Conservation (phyloP, 352 stramenopile genomes). For the Pythium insidiosum region DNA sequence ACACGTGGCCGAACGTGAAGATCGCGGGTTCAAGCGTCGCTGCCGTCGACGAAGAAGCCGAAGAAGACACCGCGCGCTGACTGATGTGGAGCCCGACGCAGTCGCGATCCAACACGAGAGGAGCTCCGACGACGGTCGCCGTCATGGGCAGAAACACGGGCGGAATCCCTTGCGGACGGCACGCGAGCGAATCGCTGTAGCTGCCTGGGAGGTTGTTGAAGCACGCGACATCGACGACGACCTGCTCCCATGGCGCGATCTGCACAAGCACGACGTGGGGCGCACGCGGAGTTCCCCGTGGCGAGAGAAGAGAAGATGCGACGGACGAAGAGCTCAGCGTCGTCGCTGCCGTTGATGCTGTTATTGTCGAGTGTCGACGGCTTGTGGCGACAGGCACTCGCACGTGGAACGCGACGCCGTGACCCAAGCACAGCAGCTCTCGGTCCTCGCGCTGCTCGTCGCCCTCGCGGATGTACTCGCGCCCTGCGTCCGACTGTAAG, state of each 20-base stretch:
- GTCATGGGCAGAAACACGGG: constrained; percentile 53
- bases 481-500: constrained; percentile 49
- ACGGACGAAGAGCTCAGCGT: background rate
- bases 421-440: constrained; percentile 30
- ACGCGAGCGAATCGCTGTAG: constrained; percentile 61
- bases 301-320: too few relatives aligned
- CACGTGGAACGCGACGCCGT: constrained; percentile 47
- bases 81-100: constrained; percentile 50
- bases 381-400: background rate
- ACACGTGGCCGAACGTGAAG: constrained; percentile 38
- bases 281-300: too few relatives aligned
- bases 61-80: background rate
- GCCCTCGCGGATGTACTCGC: constrained; percentile 31
- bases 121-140: constrained; percentile 44
- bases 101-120: constrained; percentile 47
- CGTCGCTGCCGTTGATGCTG: background rate
- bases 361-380: too few relatives aligned
- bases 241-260: constrained; percentile 54
- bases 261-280: too few relatives aligned
- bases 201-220: constrained; percentile 74
- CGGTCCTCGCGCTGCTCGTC: constrained; percentile 36
- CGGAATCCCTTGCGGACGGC: constrained; percentile 32
- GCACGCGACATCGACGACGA: constrained; percentile 40
- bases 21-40: constrained; percentile 15
- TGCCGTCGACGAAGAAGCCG: background rate